These are phyloP conservation scores for Leishmania gerbilli DNA, from an alignment of 208 protist genomes.

Conservation along the genomic window DNA sequence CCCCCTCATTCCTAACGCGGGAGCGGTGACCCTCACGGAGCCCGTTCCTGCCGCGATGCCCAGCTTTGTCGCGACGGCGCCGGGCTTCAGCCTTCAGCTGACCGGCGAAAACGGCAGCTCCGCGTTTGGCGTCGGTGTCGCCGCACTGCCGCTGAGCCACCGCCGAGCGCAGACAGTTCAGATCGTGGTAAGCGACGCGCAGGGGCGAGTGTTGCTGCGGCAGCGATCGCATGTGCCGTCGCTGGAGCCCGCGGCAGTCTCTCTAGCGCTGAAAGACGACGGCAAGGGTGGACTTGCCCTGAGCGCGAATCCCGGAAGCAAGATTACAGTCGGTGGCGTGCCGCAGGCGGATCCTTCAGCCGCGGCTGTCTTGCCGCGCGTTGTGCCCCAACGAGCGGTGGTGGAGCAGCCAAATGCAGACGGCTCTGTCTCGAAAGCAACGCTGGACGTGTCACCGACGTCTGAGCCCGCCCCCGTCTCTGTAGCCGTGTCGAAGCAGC, in stretches of 20 bases:
- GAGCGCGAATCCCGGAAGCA: constrained; percentile 11
- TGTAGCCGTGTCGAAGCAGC: not conserved
- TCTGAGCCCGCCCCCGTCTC: constrained; percentile 1
- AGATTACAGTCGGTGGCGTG: constrained; percentile 18
- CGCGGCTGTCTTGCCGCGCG: constrained; percentile 26
- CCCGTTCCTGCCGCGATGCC: not conserved
- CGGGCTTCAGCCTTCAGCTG: constrained; percentile 59
- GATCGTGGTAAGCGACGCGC: constrained; percentile 47
- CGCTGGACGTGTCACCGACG: constrained; percentile 34
- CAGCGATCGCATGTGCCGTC: constrained; percentile 60
- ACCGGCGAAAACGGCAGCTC: constrained; percentile 56
- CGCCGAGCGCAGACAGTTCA: constrained; percentile 49
- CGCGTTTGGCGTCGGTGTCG: constrained; percentile 40
- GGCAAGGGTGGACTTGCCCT: constrained; percentile 29
- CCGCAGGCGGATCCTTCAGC: constrained; percentile 14
- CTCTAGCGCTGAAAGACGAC: constrained; percentile 40
- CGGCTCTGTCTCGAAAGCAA: constrained; percentile 31
- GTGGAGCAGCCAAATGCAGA: constrained; percentile 46
- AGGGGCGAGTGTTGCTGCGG: constrained; percentile 46
- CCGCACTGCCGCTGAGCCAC: constrained; percentile 48
- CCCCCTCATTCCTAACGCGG: not conserved
- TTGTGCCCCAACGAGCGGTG: constrained; percentile 25
- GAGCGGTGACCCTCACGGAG: not conserved
- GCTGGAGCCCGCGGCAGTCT: constrained; percentile 34
- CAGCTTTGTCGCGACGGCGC: constrained; percentile 43